A percentile compares a stretch with the other conserved stretches of the same genome.
These are phyloP conservation scores for Kluyveromyces siamensis DNA, from an alignment of 805 yeast species.

Conservation along the genomic window DNA sequence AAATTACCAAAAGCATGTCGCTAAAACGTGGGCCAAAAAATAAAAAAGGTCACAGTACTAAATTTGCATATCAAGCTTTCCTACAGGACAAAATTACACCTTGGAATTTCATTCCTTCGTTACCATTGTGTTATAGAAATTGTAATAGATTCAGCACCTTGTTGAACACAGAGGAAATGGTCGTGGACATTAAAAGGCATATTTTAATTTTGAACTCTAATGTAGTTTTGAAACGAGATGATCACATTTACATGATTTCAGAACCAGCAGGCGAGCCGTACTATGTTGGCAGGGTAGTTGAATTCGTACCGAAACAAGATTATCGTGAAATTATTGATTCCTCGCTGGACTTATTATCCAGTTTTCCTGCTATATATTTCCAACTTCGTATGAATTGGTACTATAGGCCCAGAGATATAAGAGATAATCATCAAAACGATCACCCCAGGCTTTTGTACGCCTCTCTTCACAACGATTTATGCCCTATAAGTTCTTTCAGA, in stretches of 20 bases:
- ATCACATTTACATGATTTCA: slow-evolving; percentile 71
- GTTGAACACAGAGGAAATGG: slow-evolving; percentile 33
- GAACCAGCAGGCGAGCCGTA: slow-evolving; percentile 95
- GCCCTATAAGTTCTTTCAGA: slow-evolving; percentile 67
- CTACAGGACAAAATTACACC: slow-evolving; percentile 14
- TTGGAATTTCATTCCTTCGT: slow-evolving; percentile 28
- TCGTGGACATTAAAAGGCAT: slow-evolving; percentile 23
- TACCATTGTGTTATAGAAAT: slow-evolving; percentile 24
- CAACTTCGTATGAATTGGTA: slow-evolving; percentile 79
- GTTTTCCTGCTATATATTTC: slow-evolving; percentile 44
- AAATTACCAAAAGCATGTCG: slow-evolving; percentile 1
- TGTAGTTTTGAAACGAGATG: slow-evolving; percentile 29
- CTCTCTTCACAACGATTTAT: slow-evolving; percentile 76
- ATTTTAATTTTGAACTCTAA: slow-evolving; percentile 14
- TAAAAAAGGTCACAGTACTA: neutral
- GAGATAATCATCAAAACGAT: slow-evolving; percentile 34
- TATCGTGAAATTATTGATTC: slow-evolving; percentile 10
- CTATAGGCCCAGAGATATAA: slow-evolving; percentile 79
- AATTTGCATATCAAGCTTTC: slow-evolving; percentile 16
- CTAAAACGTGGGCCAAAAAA: neutral
- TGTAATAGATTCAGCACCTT: slow-evolving; percentile 29
- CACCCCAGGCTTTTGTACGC: slow-evolving; percentile 77
- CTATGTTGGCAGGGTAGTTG: slow-evolving; percentile 77
- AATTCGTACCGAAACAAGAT: slow-evolving; percentile 39
- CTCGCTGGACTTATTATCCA: slow-evolving; percentile 8